Conservation (phyloP, 2,329 filamentous ascomycete species). For the Chalara sp. region DNA sequence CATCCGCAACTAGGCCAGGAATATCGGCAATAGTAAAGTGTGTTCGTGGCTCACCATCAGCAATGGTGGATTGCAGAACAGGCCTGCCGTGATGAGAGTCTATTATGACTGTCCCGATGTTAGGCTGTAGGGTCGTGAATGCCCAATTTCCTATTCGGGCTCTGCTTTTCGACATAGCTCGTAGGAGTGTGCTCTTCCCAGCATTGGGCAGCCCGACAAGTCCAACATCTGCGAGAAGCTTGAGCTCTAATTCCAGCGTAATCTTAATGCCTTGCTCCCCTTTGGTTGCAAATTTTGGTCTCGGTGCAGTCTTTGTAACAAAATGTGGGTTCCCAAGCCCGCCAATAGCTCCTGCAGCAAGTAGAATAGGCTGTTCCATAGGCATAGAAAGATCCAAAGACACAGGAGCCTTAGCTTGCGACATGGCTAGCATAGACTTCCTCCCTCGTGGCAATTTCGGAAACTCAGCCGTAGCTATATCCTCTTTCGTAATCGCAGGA, state of each 20-base stretch:
- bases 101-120: conserved; percentile 90
- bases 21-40: conserved; percentile 95
- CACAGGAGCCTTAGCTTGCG: conserved; percentile 67
- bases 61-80: conserved; percentile 32
- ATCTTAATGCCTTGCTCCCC: conserved; percentile 76
- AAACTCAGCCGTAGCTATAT: conserved; percentile 53
- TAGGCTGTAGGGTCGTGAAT: conserved; percentile 91
- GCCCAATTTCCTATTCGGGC: conserved; percentile 91
- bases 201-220: conserved; percentile 93
- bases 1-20: conserved; percentile 85
- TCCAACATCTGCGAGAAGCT: conserved; percentile 90
- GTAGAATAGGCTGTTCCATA: conserved; percentile 75
- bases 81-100: conserved; percentile 80
- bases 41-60: conserved; percentile 53
- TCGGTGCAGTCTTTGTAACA: conserved; percentile 63
- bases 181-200: conserved; percentile 87
- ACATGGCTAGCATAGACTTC: conserved; percentile 43
- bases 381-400: conserved; percentile 66
- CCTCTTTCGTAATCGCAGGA: conserved; percentile 70
- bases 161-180: conserved; percentile 80
- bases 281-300: conserved; percentile 82
- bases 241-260: conserved; percentile 81
- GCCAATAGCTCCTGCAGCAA: conserved; percentile 82
- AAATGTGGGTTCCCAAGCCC: conserved; percentile 94
- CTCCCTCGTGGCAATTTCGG: conserved; percentile 49